Conservation (phyloP, 2,329 filamentous ascomycete species). For the Nigrospora sphaerica region DNA sequence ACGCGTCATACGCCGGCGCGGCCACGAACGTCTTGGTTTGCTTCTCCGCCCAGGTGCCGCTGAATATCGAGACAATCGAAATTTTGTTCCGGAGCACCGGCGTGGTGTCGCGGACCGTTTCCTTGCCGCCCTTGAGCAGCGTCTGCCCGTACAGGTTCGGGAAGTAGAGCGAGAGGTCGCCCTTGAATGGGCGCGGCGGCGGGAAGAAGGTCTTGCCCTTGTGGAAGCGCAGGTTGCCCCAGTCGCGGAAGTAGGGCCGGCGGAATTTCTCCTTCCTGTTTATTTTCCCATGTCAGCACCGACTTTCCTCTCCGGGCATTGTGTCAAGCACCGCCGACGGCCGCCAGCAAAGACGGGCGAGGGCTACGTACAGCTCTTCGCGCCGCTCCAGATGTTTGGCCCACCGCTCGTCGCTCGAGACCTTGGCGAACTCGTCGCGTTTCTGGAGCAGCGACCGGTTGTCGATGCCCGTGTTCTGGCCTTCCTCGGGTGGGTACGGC, state of each 20-base stretch:
- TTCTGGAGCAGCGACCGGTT: slow-evolving; percentile 58
- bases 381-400: slow-evolving; percentile 75
- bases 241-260: slow-evolving; percentile 93
- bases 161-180: slow-evolving; percentile 80
- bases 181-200: slow-evolving; percentile 76
- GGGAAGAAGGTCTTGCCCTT: slow-evolving; percentile 89
- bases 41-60: slow-evolving; percentile 75
- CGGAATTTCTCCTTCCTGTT: slow-evolving; percentile 65
- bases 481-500: slow-evolving; percentile 60
- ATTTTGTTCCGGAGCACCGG: slow-evolving; percentile 65
- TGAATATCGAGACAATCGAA: slow-evolving; percentile 75
- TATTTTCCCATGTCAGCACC: neutral
- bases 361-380: slow-evolving; percentile 57
- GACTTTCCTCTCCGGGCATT: neutral
- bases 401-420: slow-evolving; percentile 31
- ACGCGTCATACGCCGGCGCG: slow-evolving; percentile 63
- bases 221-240: slow-evolving; percentile 74
- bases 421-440: slow-evolving; percentile 70
- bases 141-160: slow-evolving; percentile 84
- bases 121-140: slow-evolving; percentile 49
- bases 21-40: slow-evolving; percentile 69
- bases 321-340: neutral
- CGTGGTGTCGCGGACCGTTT: slow-evolving; percentile 61
- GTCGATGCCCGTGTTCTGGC: slow-evolving; percentile 79
- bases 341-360: neutral